Conservation (phyloP, 2,329 filamentous ascomycete genomes). For the Immersiporthe knoxdaviesiana region DNA sequence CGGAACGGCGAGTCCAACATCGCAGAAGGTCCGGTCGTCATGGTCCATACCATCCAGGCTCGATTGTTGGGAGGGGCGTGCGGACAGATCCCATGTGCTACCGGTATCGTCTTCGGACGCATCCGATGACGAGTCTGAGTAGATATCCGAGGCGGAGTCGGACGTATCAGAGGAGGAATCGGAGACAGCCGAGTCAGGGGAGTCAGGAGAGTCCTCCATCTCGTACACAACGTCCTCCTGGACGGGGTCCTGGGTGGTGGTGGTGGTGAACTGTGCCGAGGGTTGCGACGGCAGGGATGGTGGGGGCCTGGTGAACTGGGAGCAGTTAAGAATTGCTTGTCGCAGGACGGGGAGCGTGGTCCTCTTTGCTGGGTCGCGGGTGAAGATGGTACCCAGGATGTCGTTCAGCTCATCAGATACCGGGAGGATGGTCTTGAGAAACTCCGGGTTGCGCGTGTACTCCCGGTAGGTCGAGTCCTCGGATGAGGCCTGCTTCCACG, state of each 20-base stretch:
- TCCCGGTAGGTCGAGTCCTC: slow-evolving; percentile 96
- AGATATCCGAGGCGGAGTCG: neutral
- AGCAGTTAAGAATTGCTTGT: slow-evolving; percentile 74
- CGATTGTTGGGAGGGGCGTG: neutral
- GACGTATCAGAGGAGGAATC: slow-evolving; percentile 1
- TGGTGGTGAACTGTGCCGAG: neutral
- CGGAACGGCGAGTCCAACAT: neutral
- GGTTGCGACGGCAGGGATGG: neutral
- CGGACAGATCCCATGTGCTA: neutral
- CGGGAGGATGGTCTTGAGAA: slow-evolving; percentile 90
- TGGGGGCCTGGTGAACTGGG: slow-evolving; percentile 62
- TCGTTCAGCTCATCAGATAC: slow-evolving; percentile 86
- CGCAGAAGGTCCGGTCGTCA: neutral
- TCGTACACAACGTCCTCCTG: neutral
- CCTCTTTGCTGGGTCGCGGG: slow-evolving; percentile 79
- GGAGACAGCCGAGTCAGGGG: neutral
- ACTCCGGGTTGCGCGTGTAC: slow-evolving; percentile 81
- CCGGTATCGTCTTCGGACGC: neutral
- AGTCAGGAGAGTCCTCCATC: neutral
- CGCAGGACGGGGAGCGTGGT: slow-evolving; percentile 82
- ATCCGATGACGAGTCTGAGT: neutral
- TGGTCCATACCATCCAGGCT: neutral
- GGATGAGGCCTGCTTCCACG: slow-evolving; percentile 93
- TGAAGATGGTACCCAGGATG: slow-evolving; percentile 86
- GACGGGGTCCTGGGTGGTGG: neutral